Evolutionary conservation across 148 eudicot genomes (phyloP), one percentile per base, ranked within the genome.

Genomic region (Persicaria maculosa): DNA sequence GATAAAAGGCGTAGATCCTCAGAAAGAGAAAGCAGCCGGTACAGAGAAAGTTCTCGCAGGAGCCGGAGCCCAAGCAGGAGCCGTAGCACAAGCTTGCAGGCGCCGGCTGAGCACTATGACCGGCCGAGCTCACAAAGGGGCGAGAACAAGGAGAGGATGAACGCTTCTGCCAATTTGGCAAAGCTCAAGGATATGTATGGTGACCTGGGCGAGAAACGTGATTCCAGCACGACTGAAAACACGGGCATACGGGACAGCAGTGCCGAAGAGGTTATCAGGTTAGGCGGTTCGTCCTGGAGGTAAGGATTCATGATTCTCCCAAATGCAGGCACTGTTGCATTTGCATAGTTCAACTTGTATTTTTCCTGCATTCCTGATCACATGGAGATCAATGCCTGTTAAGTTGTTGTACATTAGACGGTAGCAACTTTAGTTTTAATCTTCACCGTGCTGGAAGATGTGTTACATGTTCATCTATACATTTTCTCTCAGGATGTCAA

Each of bases 101-200:
- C 84, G 72, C 77, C 54, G 5, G 73, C 72, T 25, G 86, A 79
- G 10, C 77, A 61, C 6, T 71, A 68, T 74, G 86, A 86, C 55
- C 79, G 80, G 68, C 61, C 81, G 0, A 87, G 87, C 79, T 82
- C 88, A 14, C 84, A 71, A 9, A 74, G 73, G 71, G 90, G 87
- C 71, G 83, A 25, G 16, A 72, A 67, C 75, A 90, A 83, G 81
- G 89, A 88, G 6, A 88, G 77, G 83, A 76, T 83, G 47, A 57
- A 84, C 15, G 80, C 79, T 3, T 85, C 98, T 3, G 89, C 87
- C 79, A 95, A 93, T 80, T 77, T 93, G 73, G 98, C 97, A 4
- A 91, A 93, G 85, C 97, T 93, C 52, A 88, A 79, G 78, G 98
- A 93, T 77, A 55, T 93, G 50, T 93, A 93, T 59, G 98, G 98